phyloP scores from a whole-genome alignment of 2,329 filamentous ascomycete species.

The Ceratocystiopsis minuta region DNA sequence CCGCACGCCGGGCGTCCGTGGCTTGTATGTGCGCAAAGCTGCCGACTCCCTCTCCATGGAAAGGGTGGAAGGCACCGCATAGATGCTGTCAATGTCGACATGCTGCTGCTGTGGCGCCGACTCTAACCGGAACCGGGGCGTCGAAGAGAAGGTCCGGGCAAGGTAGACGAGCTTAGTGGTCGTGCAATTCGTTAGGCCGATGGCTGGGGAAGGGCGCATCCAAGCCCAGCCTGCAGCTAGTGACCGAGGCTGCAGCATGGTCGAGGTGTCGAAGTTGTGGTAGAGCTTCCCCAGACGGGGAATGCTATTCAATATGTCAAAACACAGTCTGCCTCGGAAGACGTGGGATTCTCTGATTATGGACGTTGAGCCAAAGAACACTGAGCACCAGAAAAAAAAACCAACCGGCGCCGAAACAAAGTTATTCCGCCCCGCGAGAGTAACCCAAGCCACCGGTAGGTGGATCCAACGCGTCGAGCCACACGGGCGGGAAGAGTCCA shows the following conservation, averaged over 20 bases:
- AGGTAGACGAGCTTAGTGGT: background rate
- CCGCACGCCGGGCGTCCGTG: constrained; percentile 77
- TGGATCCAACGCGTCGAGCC: constrained; percentile 4
- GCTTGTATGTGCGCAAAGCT: constrained; percentile 71
- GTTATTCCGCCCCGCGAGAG: constrained; percentile 3
- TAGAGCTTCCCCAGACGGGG: no score
- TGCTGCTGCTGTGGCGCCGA: constrained; percentile 1
- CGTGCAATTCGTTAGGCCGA: no score
- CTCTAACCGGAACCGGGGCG: background rate
- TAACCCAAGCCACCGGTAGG: background rate
- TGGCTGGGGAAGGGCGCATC: no score
- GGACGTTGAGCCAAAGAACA: no score
- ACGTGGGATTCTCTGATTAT: no score
- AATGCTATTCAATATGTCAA: no score
- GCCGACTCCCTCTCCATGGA: constrained; percentile 18
- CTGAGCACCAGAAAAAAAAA: background rate
- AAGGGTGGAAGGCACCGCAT: background rate
- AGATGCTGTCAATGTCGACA: background rate
- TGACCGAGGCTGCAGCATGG: no score
- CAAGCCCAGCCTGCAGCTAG: no score
- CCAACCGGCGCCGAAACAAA: background rate
- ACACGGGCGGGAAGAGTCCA: background rate
- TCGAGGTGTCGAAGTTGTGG: no score
- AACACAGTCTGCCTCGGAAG: no score
- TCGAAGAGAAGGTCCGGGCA: constrained; percentile 12